These are phyloP conservation scores for Cyberlindnera maclurae DNA, from an alignment of 805 yeast genomes.

Conservation along the genomic window DNA sequence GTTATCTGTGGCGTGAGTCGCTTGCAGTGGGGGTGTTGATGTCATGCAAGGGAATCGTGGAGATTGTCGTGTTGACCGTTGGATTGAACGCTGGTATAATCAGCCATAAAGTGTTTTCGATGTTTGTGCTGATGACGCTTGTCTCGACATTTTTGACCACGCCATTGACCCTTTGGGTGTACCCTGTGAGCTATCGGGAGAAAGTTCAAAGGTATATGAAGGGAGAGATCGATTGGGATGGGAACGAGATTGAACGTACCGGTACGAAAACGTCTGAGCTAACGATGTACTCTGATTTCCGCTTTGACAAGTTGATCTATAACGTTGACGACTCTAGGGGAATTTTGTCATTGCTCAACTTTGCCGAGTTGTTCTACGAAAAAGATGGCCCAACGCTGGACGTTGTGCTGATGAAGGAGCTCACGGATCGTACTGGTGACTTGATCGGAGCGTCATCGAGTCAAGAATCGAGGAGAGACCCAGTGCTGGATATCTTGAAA, in stretches of 20 bases:
- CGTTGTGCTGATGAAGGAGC: slow-evolving; percentile 49
- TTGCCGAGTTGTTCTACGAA: slow-evolving; percentile 21
- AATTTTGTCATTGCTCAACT: slow-evolving; percentile 19
- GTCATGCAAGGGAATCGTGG: slow-evolving; percentile 88
- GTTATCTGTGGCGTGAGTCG: slow-evolving; percentile 67
- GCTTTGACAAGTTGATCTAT: slow-evolving; percentile 16
- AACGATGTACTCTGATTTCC: slow-evolving; percentile 8
- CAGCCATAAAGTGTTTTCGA: slow-evolving; percentile 57
- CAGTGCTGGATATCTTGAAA: slow-evolving; percentile 25
- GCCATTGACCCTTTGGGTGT: slow-evolving; percentile 55
- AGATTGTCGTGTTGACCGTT: slow-evolving; percentile 67
- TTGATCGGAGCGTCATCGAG: slow-evolving; percentile 53
- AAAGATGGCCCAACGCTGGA: slow-evolving; percentile 30
- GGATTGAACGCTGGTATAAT: slow-evolving; percentile 71
- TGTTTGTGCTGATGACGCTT: slow-evolving; percentile 80
- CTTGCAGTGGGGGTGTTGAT: slow-evolving; percentile 70
- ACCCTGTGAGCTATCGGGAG: slow-evolving; percentile 57
- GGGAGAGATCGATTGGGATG: slow-evolving; percentile 26
- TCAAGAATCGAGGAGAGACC: slow-evolving; percentile 20
- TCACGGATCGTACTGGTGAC: slow-evolving; percentile 65
- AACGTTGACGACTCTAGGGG: slow-evolving; percentile 20
- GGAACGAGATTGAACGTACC: slow-evolving; percentile 16
- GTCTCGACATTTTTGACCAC: slow-evolving; percentile 75
- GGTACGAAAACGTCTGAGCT: slow-evolving; percentile 7
- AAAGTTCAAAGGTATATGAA: slow-evolving; percentile 30